Percentiles rank a stretch among this genome's conserved stretches.
phyloP scores from a whole-genome alignment of 305 asterid species.

The Ilex paraguariensis region DNA sequence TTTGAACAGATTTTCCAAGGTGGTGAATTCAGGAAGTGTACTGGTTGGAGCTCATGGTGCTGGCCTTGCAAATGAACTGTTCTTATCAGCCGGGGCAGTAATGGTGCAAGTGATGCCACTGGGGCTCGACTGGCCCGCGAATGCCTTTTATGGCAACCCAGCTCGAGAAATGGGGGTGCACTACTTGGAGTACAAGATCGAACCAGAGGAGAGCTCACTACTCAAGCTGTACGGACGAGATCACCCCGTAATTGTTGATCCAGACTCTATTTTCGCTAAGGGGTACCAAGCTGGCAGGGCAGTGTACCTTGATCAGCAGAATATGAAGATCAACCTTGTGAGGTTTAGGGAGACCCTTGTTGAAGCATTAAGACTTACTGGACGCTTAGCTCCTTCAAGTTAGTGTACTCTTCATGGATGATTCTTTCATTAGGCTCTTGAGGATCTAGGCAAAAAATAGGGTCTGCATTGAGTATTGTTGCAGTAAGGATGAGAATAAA shows the following conservation, averaged over 20 bases:
- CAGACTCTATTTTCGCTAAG: constrained; percentile 18
- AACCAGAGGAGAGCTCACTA: constrained; percentile 49
- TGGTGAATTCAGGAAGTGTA: constrained; percentile 56
- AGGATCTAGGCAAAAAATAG: too few species aligned
- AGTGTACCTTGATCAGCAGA: constrained; percentile 51
- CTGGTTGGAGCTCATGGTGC: constrained; percentile 70
- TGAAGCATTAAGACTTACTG: constrained; percentile 38
- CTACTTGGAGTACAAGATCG: constrained; percentile 45
- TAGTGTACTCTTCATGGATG: too few species aligned
- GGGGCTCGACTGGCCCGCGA: constrained; percentile 49
- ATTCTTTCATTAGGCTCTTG: background rate
- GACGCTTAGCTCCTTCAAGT: background rate
- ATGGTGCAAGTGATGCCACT: constrained; percentile 52
- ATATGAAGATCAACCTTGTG: constrained; percentile 38
- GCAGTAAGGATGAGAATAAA: too few species aligned
- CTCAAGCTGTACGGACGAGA: constrained; percentile 37
- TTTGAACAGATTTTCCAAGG: constrained; percentile 29
- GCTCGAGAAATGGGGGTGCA: constrained; percentile 44
- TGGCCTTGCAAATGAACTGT: constrained; percentile 61
- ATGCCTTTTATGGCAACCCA: constrained; percentile 42
- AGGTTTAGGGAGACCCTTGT: constrained; percentile 44
- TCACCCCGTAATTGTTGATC: constrained; percentile 33
- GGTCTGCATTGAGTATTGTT: too few species aligned
- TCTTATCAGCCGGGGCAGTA: constrained; percentile 52
- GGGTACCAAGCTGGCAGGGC: constrained; percentile 43